phyloP scores from a whole-genome alignment of 306 rosid genomes.

The Fragaria ananassa region DNA sequence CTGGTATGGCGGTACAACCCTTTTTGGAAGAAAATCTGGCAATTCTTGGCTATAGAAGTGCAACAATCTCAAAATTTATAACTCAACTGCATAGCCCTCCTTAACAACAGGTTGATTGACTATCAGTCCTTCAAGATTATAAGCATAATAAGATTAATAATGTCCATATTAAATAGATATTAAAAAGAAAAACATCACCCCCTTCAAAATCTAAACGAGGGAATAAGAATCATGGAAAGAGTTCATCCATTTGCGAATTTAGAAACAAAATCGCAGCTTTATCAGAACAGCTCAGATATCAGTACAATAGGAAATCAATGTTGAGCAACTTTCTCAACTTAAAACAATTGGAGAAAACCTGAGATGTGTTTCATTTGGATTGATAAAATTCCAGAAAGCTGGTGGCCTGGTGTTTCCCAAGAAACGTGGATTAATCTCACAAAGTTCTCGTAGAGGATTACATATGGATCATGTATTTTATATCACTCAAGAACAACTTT shows the following conservation, averaged over 20 bases:
- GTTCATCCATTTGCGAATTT: neutral
- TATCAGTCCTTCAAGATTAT: neutral
- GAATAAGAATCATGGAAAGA: conserved; percentile 3
- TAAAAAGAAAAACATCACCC: neutral
- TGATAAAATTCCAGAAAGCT: neutral
- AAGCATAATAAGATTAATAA: neutral
- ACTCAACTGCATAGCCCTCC: neutral
- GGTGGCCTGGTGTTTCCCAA: neutral
- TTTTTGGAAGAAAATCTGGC: neutral
- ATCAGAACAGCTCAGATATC: conserved; percentile 3
- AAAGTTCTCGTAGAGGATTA: neutral
- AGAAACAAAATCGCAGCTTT: conserved; percentile 4
- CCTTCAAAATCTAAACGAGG: neutral
- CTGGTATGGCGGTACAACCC: neutral
- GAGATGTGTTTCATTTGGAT: neutral
- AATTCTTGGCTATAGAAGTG: neutral
- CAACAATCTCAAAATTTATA: neutral
- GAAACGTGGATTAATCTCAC: conserved; percentile 11
- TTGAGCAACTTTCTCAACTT: conserved; percentile 12
- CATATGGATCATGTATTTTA: neutral
- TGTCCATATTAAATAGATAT: neutral
- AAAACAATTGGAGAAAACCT: conserved; percentile 7
- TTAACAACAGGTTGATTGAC: neutral
- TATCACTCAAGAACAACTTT: conserved; percentile 74
- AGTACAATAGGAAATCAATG: conserved; percentile 1